Percentiles rank a stretch among this genome's conserved stretches.
Evolutionary conservation across 2,329 filamentous ascomycete species (phyloP).

Genomic region (Alternaria alternata): DNA sequence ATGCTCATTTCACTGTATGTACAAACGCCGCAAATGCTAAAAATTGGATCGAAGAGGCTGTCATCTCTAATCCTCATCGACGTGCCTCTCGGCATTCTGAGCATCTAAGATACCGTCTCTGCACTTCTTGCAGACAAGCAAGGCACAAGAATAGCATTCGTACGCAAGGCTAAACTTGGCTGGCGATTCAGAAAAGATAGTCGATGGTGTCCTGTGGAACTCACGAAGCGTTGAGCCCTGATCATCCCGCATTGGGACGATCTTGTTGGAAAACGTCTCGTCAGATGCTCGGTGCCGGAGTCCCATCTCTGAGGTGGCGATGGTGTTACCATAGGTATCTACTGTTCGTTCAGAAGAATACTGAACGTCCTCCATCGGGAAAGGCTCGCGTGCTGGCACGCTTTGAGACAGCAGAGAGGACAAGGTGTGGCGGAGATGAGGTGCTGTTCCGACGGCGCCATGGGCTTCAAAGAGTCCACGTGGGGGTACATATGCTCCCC

Average conservation of each 20-base stretch:
- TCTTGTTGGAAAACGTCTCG: not conserved
- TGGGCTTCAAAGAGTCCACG: constrained; percentile 19
- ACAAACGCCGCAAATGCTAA: not conserved
- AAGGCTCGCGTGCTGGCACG: constrained; percentile 4
- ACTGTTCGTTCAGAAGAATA: constrained; percentile 12
- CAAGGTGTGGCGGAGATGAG: constrained; percentile 8
- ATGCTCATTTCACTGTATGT: not conserved
- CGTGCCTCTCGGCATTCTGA: constrained; percentile 3
- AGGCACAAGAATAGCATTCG: constrained; percentile 31
- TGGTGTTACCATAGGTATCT: constrained; percentile 32
- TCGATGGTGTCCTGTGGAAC: not conserved
- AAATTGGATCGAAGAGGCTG: not conserved
- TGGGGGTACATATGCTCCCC: constrained; percentile 13
- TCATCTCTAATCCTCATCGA: not conserved
- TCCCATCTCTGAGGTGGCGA: constrained; percentile 13
- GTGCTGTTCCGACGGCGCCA: constrained; percentile 15
- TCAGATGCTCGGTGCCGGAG: constrained; percentile 18
- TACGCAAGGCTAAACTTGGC: constrained; percentile 35
- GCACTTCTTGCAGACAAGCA: constrained; percentile 37
- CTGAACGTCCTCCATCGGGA: constrained; percentile 20
- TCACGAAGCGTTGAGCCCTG: too few species aligned
- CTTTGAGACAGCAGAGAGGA: constrained; percentile 15
- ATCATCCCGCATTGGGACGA: not conserved
- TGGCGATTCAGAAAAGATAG: not conserved
- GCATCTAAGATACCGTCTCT: constrained; percentile 17